Evolutionary conservation across 1,284 basidiomycete genomes (phyloP), one percentile per base, ranked within the genome.

Genomic region (Austroboletus niveus): DNA sequence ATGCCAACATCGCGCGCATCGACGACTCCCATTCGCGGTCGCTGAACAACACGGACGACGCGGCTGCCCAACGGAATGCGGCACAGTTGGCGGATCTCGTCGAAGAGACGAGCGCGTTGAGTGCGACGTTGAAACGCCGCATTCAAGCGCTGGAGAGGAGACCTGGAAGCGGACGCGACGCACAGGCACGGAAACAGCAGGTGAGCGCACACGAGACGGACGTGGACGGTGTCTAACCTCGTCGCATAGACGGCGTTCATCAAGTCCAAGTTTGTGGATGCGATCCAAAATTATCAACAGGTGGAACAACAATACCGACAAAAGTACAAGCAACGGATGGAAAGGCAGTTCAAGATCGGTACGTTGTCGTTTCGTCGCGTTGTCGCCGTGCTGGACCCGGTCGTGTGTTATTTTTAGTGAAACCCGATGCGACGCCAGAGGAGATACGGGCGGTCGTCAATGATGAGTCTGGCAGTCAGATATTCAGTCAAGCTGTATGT

Each of bases 291-390:
- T 58, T 92, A 90, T 65, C 94, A 98, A 73, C 82, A 84, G 39
- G 92, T 97, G 24, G 97, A 99, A 74, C 89, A 94, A 71, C 87
- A 92, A 66, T 93, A 91, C 70, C 86, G 96, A 53, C 81, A 88
- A 60, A 95, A 92, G 75, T 94, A 97, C 73, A 93, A 93, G 73
- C 92, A 95, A 69, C 81, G 94, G 42, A 86, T 96, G 76, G 95
- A 96, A 75, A 83, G 97, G 57, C 97, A 99, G 74, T 96, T 89
- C 78, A 93, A 88, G 74, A 99, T 99, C 61, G 89, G 89, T 88
- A 49, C 9, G 80, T 73, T 30, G 29, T 9, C 9, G 9, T 30
- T 30, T 10, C 29, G 29, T 10, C 29, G 29, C 4, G 29, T 30
- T 10, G 29, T 30, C 7, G 27, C 20, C 29, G 8, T 51, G 47